Base-by-base conservation (phyloP, 768 basidiomycete species). In the Candolleomyces eurysporus region DNA sequence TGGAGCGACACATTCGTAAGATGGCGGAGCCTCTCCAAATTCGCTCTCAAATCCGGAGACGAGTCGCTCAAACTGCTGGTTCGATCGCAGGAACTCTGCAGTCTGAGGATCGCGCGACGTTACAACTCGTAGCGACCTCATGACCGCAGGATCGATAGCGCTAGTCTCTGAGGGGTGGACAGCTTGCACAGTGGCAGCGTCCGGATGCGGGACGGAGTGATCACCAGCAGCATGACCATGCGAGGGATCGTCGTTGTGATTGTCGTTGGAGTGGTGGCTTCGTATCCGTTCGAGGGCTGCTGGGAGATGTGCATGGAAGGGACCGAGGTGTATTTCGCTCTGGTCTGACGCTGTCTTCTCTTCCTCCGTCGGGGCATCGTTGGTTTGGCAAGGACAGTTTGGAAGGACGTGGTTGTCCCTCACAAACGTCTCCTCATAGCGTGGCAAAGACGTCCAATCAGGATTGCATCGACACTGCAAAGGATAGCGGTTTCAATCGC, bases 41-140 rank as follows among this genome's bases (percentile, higher is more conserved):
- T 90, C 88, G 51, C 82, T 90, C 71, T 91, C 90, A 71, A 89
- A 87, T 22, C 96, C 95, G 11, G 90, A 84, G 43, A 97, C 81
- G 19, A 97, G 81, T 26, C 89, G 81, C 69, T 94, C 94, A 67
- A 90, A 94, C 61, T 89, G 81, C 46, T 73, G 65, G 60, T 75
- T 83, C 22, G 78, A 78, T n/a, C 72, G 71, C 43, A 78, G 66
- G n/a, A 79, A 69, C 17, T 75, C 74, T 51, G 80, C 75, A 16
- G 69, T 60, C 22, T 67, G 66, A 31, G 64, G 64, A 36, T 30
- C 19, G 13, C 46, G 43, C 32, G 16, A 67, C 21, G 48, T 10
- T 1, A 49, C 48, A 2, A 17, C 62, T 45, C 66, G 70, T 42
- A 75, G 63, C 1, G 78, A 76, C 16, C 65, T 57, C 71, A 73